These are phyloP conservation scores for Sutorius australiensis DNA, from an alignment of 768 basidiomycete genomes.

Conservation along the genomic window DNA sequence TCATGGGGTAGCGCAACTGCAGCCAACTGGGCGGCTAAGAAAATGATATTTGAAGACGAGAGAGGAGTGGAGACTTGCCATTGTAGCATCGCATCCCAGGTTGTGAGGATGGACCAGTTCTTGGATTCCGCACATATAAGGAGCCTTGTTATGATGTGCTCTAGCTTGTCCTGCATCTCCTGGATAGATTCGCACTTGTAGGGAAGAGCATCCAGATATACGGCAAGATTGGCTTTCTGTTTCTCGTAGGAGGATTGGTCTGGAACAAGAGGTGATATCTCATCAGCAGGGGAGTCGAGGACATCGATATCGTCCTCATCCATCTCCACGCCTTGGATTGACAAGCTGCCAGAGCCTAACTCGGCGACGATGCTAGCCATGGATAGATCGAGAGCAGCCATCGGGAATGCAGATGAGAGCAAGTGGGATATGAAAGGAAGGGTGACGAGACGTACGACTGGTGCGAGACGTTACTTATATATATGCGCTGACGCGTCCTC, in stretches of 20 bases:
- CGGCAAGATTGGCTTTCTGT: conserved; percentile 57
- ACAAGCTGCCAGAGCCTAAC: conserved; percentile 20
- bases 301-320: conserved; percentile 55
- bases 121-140: conserved; percentile 66
- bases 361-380: conserved; percentile 25
- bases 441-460: conserved; percentile 26
- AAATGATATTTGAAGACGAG: background rate
- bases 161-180: conserved; percentile 68
- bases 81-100: conserved; percentile 79
- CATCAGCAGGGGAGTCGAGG: conserved; percentile 39
- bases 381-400: conserved; percentile 21
- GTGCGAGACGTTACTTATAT: conserved; percentile 11
- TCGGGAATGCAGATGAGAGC: conserved; percentile 20
- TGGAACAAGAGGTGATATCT: conserved; percentile 14
- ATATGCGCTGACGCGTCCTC: conserved; percentile 29
- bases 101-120: conserved; percentile 70
- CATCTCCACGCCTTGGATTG: conserved; percentile 37
- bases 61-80: conserved; percentile 44
- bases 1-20: conserved; percentile 75
- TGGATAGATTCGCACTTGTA: conserved; percentile 69
- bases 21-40: conserved; percentile 58
- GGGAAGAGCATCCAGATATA: conserved; percentile 65
- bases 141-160: conserved; percentile 66
- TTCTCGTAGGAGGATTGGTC: conserved; percentile 48
- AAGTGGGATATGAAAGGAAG: conserved; percentile 11